Conservation (phyloP, 2,329 filamentous ascomycete species). For the Aspergillus luchuensis region DNA sequence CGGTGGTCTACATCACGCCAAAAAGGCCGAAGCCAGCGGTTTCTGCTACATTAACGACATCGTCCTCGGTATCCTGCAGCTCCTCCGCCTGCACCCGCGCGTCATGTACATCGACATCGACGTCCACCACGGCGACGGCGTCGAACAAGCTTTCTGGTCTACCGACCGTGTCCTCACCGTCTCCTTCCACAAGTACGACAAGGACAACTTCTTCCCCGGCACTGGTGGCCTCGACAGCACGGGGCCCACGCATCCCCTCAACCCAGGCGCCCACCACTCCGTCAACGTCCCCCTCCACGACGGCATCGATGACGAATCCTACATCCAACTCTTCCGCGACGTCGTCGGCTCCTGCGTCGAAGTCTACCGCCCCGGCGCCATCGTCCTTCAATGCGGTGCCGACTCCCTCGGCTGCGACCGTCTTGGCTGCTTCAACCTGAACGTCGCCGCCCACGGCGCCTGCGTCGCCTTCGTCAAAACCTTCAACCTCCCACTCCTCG, state of each 20-base stretch:
- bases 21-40: constrained; percentile 87
- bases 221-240: constrained; percentile 86
- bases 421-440: constrained; percentile 93
- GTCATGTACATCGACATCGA: constrained; percentile 96
- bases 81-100: constrained; percentile 77
- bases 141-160: constrained; percentile 88
- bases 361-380: constrained; percentile 83
- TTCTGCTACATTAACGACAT: constrained; percentile 99
- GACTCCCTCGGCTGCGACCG: constrained; percentile 93
- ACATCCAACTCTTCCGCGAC: constrained; percentile 78
- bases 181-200: constrained; percentile 96
- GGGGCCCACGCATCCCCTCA: constrained; percentile 77
- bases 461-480: constrained; percentile 89
- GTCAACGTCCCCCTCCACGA: constrained; percentile 90
- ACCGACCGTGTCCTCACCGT: constrained; percentile 89
- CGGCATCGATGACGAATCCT: constrained; percentile 88
- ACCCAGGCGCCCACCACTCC: constrained; percentile 83
- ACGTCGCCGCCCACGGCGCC: constrained; percentile 88
- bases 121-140: constrained; percentile 87
- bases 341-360: constrained; percentile 78
- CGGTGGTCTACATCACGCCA: constrained; percentile 92
- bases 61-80: constrained; percentile 85
- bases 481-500: constrained; percentile 76
- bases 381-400: constrained; percentile 93
- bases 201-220: constrained; percentile 80